Evolutionary conservation across 768 basidiomycete species (phyloP).

Genomic region (Gloeophyllum trabeum): DNA sequence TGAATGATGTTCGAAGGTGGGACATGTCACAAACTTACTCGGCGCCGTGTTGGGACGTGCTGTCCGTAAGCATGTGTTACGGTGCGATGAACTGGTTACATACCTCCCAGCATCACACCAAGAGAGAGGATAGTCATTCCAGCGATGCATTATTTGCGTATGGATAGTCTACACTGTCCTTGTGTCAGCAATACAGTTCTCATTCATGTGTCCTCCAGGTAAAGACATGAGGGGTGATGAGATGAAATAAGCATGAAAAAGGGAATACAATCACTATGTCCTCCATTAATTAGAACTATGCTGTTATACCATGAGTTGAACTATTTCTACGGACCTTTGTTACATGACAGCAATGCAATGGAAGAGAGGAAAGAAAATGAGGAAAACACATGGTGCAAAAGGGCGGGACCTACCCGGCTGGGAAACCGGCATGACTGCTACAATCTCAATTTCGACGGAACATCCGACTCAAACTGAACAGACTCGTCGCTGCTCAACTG

Average conservation of each 20-base stretch:
- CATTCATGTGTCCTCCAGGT: not conserved
- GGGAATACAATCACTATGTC: not conserved
- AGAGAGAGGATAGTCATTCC: not conserved
- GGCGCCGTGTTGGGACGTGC: not conserved
- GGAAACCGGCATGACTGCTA: not conserved
- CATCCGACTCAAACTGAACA: not conserved
- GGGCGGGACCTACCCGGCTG: not conserved
- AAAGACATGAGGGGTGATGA: not conserved
- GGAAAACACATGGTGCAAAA: not conserved
- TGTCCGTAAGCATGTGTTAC: not conserved
- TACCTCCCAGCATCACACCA: not conserved
- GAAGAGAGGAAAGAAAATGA: not conserved
- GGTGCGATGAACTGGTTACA: not conserved
- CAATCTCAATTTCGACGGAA: not conserved
- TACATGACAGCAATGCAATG: too few relatives aligned
- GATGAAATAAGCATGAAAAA: not conserved
- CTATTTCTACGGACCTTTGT: too few relatives aligned
- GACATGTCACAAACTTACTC: not conserved
- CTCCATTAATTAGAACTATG: not conserved
- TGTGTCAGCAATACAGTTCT: too few relatives aligned
- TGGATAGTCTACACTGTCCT: too few relatives aligned
- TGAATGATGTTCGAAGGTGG: not conserved
- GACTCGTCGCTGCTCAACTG: slow-evolving; percentile 13
- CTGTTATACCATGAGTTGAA: not conserved
- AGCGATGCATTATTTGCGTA: too few relatives aligned